Evolutionary conservation across 2,329 filamentous ascomycete species (phyloP), one percentile per base, ranked within the genome.

Genomic region (Ophiostoma australiae): DNA sequence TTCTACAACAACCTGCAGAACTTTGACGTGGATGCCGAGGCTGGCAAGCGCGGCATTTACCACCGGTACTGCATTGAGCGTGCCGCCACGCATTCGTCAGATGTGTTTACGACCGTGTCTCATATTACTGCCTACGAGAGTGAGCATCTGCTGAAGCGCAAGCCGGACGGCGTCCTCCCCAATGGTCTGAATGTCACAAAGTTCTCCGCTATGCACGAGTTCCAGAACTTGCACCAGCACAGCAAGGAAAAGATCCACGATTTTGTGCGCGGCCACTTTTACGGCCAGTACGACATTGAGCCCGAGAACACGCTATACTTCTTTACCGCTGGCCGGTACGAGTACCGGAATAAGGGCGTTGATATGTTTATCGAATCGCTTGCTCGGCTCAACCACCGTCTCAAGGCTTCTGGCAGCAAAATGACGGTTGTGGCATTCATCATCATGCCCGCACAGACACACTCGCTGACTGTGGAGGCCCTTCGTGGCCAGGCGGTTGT

Each of bases 351-450:
- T 79, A 99, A 99, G 82, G 95, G 95, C 78, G 94, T 97, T 11
- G 95, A 99, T 81, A 98, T 99, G 95, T 99, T 98, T 81, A 97
- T 99, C 76, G 95, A 99, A 81, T 95, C 94, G 3, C 84, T 99
- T 74, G 95, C 95, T 37, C 91, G 95, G 63, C 83, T 99, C 77
- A 99, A 99, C 82, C 94, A 98, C 83, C 88, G 91, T 55, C 88
- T 99, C 78, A 98, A 98, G 86, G 82, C 82, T 69, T 82, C 89
- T 8, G 92, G 92, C 68, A 97, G 93, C 76, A 96, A 95, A 81
- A 94, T 90, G 79, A 98, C 95, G 0, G 91, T 99, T 8, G 94
- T 99, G 23, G 94, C 95, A 27, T 99, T 99, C 79, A 91, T 99
- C 80, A 98, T 99, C 80, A 97, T 99, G 93, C 95, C 95, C 2